phyloP scores from a whole-genome alignment of 2,329 filamentous ascomycete species.

The Alternaria tenuissima region DNA sequence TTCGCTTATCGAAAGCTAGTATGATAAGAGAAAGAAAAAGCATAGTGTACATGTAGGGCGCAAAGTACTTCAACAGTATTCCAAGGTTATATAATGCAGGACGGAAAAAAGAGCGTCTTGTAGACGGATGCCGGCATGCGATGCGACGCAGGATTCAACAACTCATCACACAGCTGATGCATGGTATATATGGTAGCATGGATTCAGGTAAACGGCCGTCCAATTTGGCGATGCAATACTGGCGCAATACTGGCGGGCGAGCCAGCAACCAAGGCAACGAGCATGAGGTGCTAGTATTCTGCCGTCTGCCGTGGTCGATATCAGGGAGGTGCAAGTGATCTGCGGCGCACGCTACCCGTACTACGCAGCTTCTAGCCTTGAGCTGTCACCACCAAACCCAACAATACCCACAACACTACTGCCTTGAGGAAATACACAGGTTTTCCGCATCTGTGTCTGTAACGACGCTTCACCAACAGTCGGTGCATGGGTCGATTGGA shows the following conservation, averaged over 20 bases:
- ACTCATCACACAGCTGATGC: neutral
- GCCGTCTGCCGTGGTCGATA: slow-evolving; percentile 1
- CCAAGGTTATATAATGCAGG: neutral
- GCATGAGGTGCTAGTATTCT: neutral
- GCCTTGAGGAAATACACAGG: slow-evolving; percentile 2
- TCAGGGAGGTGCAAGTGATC: slow-evolving; percentile 16
- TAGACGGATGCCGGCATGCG: neutral
- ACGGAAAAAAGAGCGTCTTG: neutral
- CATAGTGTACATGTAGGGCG: neutral
- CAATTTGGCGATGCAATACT: neutral
- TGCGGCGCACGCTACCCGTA: slow-evolving; percentile 17
- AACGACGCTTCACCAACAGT: slow-evolving; percentile 18
- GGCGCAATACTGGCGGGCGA: no score
- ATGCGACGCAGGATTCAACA: neutral
- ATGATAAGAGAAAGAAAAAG: neutral
- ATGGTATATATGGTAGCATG: neutral
- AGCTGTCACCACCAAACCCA: slow-evolving; percentile 18
- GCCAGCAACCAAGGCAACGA: no score
- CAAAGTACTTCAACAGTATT: neutral
- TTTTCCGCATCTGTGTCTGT: slow-evolving; percentile 24
- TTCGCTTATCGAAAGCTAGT: neutral
- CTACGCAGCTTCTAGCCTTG: slow-evolving; percentile 19
- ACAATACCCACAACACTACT: slow-evolving; percentile 18
- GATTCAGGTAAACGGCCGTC: neutral
- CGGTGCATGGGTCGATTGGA: slow-evolving; percentile 29